Base-by-base conservation (phyloP, 179 eudicot genomes). In the Silene vulgaris region DNA sequence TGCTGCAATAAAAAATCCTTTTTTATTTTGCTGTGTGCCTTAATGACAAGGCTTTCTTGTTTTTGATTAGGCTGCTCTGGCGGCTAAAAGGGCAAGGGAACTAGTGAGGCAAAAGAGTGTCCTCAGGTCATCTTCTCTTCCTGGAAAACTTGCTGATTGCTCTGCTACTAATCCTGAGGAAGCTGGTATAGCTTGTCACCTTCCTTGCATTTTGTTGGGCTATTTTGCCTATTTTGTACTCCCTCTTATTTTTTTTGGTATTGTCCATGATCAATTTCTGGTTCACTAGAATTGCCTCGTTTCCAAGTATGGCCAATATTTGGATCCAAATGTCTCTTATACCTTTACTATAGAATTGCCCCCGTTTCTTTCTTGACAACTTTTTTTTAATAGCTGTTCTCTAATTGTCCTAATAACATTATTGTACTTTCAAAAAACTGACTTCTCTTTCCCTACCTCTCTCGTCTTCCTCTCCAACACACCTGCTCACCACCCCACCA, bases 101-200 rank as follows among this genome's bases (percentile, higher is more conserved):
- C 79, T 95, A 75, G 96, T 87, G 75, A 89, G 99, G 82, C 89
- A 88, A 76, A 95, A 92, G 78, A 84, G 93, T 82, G 95, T 92
- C 35, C 78, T 95, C 61, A 92, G 80, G 80, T 90, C 95, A 74
- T 95, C 97, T 74, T 89, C 99, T 81, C 96, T 95, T 81, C 97
- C 99, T 9, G 99, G 99, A 81, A 95, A 95, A 84, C 99, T 95
- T 75, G 95, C 99, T 74, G 99, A 95, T 83, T 95, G 99, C 84
- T 95, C 99, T 57, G 85, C 91, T 81, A 87, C 97, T 29, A 85
- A 92, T 83, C 97, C 97, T 29, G 97, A 89, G 80, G 91, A 88
- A 76, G 79, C 92, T 65, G 97, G 97, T 89, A 84, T 45, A 64
- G 50, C 59, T 76, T 61, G 3, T 37, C 52, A 75, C 61, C 66